phyloP scores from a whole-genome alignment of 2,329 filamentous ascomycete species.

The Curvularia lunata region DNA sequence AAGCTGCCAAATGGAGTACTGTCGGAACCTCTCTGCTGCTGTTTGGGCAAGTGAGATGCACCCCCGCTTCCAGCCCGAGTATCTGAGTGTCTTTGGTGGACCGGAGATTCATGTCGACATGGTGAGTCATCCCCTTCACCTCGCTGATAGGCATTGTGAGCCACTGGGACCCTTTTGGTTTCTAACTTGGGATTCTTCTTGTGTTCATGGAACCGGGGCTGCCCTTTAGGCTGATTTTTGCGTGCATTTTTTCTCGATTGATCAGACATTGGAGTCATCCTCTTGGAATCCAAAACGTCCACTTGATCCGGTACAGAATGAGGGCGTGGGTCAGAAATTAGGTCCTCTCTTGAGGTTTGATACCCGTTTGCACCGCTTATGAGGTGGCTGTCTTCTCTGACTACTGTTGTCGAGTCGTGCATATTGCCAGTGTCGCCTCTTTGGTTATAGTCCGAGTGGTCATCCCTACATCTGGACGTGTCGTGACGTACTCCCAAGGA shows the following conservation, averaged over 20 bases:
- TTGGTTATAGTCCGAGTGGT: too few species aligned
- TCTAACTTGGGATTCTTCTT: neutral
- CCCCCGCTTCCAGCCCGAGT: neutral
- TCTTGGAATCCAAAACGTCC: neutral
- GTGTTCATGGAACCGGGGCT: too few species aligned
- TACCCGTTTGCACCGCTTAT: neutral
- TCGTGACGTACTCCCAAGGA: too few species aligned
- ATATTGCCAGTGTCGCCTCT: too few species aligned
- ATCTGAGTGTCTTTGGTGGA: neutral
- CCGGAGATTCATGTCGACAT: neutral
- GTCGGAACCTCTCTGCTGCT: conserved; percentile 19
- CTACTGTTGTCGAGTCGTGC: too few species aligned
- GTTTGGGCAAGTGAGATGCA: conserved; percentile 3
- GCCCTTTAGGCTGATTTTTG: neutral
- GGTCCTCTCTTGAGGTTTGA: conserved; percentile 6
- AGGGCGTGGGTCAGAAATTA: neutral
- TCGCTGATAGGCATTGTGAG: neutral
- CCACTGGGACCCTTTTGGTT: neutral
- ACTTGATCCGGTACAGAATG: neutral
- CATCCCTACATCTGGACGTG: too few species aligned
- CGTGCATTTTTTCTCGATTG: neutral
- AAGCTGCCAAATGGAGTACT: conserved; percentile 25
- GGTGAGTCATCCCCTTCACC: neutral
- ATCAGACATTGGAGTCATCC: neutral
- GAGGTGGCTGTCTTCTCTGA: neutral